Base-by-base conservation (phyloP, 2,329 filamentous ascomycete genomes). In the Helotiales sp. region DNA sequence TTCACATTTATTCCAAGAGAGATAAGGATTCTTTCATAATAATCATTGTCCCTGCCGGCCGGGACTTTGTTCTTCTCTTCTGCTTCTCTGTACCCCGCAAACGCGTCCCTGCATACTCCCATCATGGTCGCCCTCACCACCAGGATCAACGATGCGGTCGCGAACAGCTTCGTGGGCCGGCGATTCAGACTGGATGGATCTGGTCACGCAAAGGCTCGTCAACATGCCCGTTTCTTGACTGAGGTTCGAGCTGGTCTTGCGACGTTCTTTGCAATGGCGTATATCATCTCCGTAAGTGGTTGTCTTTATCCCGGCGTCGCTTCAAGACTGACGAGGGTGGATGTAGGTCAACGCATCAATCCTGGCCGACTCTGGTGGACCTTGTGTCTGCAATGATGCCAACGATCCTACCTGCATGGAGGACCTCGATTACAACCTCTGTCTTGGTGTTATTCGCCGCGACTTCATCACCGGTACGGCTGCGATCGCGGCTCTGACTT, bases 381-480 rank as follows among this genome's bases (percentile, higher is more conserved):
- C 61, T 19, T 66, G 66, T 33, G 31, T 63, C 30, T 67, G 61
- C 54, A 52, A 57, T 3, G 70, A 71, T 38, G 72, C 69, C 42
- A 31, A 13, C 36, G 29, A 49, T 30, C 31, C 46, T 38, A 55
- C 49, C 27, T 58, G 62, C 44, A 86, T 85, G 70, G 29, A 55
- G 13, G 61, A 70, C 47, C 83, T 66, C 80, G 83, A 66, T 79
- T 91, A 91, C 66, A 70, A 80, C 61, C 74, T 88, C 17, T 91
- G 89, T 70, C 73, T 77, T 29, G 72, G 76, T 64, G 74, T 76
- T 48, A 78, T 63, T 73, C 79, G 66, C 22, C 65, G 90, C 30
- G 91, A 96, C 70, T 76, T 93, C 36, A 87, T 96, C 55, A 96
- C 91, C 7, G 91, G 88, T 10, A 96, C 91, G 4, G 90, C 91